Percentiles rank a stretch among this genome's conserved stretches.
These are phyloP conservation scores for Ajuga reptans DNA, from an alignment of 305 asterid genomes.

Conservation along the genomic window DNA sequence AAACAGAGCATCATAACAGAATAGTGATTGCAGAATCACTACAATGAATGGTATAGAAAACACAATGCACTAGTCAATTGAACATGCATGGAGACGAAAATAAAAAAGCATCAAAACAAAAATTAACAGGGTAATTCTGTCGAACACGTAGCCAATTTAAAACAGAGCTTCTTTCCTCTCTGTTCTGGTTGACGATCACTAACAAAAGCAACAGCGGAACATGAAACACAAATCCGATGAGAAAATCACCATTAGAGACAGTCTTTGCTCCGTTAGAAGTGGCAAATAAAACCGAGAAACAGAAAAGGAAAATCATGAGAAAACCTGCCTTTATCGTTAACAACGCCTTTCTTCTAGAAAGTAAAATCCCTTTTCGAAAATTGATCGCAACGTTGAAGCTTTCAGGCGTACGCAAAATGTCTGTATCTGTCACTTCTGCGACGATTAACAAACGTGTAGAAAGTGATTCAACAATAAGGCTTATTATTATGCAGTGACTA, in stretches of 20 bases:
- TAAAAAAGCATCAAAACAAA: not conserved
- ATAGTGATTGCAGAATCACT: not conserved
- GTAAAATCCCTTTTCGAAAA: constrained; percentile 18
- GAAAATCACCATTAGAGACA: not conserved
- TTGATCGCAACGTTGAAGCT: not conserved
- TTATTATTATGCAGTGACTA: not conserved
- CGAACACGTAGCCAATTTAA: not conserved
- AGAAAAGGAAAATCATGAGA: not conserved
- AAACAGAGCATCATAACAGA: not conserved
- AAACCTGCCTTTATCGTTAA: constrained; percentile 7
- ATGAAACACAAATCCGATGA: not conserved
- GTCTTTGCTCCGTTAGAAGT: not conserved
- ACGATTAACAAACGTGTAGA: not conserved
- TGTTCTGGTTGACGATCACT: not conserved
- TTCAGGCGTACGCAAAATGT: not conserved
- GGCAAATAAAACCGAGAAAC: not conserved
- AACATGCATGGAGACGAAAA: constrained; percentile 11
- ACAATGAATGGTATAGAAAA: not conserved
- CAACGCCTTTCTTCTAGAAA: not conserved
- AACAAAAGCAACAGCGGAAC: not conserved
- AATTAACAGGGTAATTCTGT: not conserved
- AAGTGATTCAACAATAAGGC: not conserved
- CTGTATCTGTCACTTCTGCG: constrained; percentile 1
- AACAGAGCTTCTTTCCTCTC: not conserved
- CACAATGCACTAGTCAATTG: constrained; percentile 4